Conservation (phyloP, 345 rosid species). For the Turritis glabra region DNA sequence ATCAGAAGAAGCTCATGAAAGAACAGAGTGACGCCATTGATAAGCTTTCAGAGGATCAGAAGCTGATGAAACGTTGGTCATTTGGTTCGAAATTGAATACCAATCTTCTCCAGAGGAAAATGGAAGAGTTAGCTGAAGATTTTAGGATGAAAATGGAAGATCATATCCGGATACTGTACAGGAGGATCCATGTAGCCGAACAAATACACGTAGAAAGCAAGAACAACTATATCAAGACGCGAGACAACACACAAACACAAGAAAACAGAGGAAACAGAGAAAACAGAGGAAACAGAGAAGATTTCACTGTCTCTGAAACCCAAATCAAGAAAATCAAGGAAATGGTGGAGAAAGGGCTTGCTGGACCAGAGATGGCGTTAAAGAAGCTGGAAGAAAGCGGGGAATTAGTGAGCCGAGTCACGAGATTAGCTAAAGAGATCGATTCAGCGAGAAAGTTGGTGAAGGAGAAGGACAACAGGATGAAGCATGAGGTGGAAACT, state of each 20-base stretch:
- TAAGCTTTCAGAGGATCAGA: constrained; percentile 42
- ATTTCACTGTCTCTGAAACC: background rate
- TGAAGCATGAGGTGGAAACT: constrained; percentile 33
- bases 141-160: constrained; percentile 55
- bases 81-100: constrained; percentile 38
- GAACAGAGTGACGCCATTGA: constrained; percentile 35
- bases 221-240: background rate
- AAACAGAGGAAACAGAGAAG: constrained; percentile 15
- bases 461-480: constrained; percentile 36
- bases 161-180: constrained; percentile 51
- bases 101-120: constrained; percentile 45
- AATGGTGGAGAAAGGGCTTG: constrained; percentile 34
- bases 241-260: background rate
- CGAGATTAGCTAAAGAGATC: constrained; percentile 46
- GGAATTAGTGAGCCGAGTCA: constrained; percentile 38
- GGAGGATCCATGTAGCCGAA: constrained; percentile 49
- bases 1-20: constrained; percentile 41
- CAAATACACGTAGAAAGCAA: constrained; percentile 31
- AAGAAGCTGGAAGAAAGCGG: constrained; percentile 43
- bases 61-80: constrained; percentile 31
- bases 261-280: constrained; percentile 9
- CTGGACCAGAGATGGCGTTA: constrained; percentile 43
- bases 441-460: constrained; percentile 47
- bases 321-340: constrained; percentile 41
- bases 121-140: constrained; percentile 57